Conservation (phyloP, 2,329 filamentous ascomycete genomes). For the Teratosphaeria destructans region DNA sequence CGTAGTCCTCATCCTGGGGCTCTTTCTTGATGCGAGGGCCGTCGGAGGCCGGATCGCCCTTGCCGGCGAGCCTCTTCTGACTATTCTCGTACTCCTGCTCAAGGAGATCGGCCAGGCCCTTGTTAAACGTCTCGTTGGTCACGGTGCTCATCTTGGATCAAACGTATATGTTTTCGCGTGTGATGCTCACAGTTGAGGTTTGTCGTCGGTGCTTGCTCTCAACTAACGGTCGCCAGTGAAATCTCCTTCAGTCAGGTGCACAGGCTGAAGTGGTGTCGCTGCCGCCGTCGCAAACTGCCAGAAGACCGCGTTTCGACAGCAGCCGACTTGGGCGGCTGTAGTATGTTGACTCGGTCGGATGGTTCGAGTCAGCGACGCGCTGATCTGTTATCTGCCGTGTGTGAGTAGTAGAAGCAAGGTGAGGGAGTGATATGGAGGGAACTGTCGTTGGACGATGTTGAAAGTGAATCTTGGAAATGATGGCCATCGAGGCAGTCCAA, state of each 20-base stretch:
- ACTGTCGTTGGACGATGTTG: neutral
- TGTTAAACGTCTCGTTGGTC: constrained; percentile 6
- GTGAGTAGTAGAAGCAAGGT: neutral
- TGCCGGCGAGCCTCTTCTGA: constrained; percentile 6
- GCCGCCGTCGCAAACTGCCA: neutral
- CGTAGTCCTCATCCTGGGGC: constrained; percentile 1
- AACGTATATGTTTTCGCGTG: constrained; percentile 1
- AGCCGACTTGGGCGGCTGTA: no score
- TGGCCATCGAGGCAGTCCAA: neutral
- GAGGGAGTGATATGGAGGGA: neutral
- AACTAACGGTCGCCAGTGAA: neutral
- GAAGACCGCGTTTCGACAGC: neutral
- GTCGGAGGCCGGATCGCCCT: constrained; percentile 4
- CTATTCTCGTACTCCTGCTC: constrained; percentile 19
- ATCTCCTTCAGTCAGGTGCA: neutral
- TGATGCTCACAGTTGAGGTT: constrained; percentile 9
- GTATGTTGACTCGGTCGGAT: neutral
- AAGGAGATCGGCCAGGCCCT: constrained; percentile 18
- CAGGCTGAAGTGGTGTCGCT: neutral
- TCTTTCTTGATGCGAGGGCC: neutral
- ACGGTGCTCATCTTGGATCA: constrained; percentile 1
- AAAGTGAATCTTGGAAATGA: neutral
- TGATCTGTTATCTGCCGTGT: no score
- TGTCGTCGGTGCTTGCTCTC: neutral
- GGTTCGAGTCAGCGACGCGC: neutral